Conservation (phyloP, 2,329 filamentous ascomycete genomes). For the Pseudogymnoascus pannorum region DNA sequence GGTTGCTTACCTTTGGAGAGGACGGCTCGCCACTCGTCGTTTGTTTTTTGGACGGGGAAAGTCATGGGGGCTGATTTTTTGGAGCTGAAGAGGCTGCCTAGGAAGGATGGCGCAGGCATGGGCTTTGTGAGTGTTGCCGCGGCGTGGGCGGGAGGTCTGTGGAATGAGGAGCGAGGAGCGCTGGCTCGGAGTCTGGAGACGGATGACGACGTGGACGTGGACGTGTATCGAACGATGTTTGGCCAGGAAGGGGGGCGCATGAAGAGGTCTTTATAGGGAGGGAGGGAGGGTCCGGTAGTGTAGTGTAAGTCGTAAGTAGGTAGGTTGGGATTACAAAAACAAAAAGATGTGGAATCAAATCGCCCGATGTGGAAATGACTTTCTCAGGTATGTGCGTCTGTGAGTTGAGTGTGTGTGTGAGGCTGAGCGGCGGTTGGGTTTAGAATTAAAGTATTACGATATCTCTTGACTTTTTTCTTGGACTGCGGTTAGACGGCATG, state of each 20-base stretch:
- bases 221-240: slow-evolving; percentile 33
- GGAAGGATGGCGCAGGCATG: slow-evolving; percentile 72
- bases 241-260: slow-evolving; percentile 46
- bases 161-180: slow-evolving; percentile 24
- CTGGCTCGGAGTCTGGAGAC: slow-evolving; percentile 37
- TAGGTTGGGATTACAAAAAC: not conserved
- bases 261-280: slow-evolving; percentile 24
- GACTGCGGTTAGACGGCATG: not conserved
- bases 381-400: not conserved
- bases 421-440: not conserved
- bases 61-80: slow-evolving; percentile 51
- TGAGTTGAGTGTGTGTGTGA: not conserved
- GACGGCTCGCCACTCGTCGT: slow-evolving; percentile 84
- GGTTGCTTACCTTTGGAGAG: slow-evolving; percentile 65
- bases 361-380: slow-evolving; percentile 1
- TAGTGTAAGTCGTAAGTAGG: no score
- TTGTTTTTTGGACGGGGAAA: slow-evolving; percentile 72
- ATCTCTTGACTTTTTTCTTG: not conserved
- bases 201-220: slow-evolving; percentile 37
- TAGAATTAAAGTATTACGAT: not conserved
- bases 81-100: slow-evolving; percentile 66
- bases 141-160: slow-evolving; percentile 30
- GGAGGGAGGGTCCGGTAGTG: no score
- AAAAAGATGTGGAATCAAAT: slow-evolving; percentile 1
- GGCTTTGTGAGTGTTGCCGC: slow-evolving; percentile 42